Base-by-base conservation (phyloP, 176 grass and related monocot genomes). In the Musa acuminata region DNA sequence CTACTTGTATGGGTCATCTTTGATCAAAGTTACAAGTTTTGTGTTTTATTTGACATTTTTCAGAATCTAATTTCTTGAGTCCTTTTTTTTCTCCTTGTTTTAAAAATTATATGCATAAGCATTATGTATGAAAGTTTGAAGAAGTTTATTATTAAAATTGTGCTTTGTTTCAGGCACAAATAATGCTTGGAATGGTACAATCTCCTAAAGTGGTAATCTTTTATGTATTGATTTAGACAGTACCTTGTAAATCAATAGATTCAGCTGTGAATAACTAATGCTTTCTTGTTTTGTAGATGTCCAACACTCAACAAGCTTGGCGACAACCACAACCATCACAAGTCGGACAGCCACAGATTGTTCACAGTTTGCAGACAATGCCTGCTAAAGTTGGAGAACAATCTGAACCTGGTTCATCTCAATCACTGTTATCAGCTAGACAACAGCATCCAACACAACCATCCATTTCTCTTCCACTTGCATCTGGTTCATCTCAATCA, bases 171-270 rank as follows among this genome's bases (percentile, higher is more conserved):
- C 91, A 99, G 91, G 86, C 84, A 6, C 96, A 99, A 86, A 83
- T 99, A 60, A 86, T 95, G 85, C 96, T 99, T 55, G 96, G 96
- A 85, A 99, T 99, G 96, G 88, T 99, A 49, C 85, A 99, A 75
- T 80, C 86, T 50, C 91, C 91, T 71, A 87, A 95, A 91, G 53
- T 78, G 71, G 96, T 99, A 91, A 63, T 78, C 35, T 74, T 80
- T 62, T 53, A 64, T 48, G 2, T 21, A 51, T 6, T 68, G 69
- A 83, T 71, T 79, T 11, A 48, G 7, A 43, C 75, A 73, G 8
- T 67, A 48, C 63, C 22, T 64, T 2, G 7, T 72, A 49, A 21
- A 20, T 54, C 22, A 29, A n/a, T 64, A 27, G 53, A 9, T 69
- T 49, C 52, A 67, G 29, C 9, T 17, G 64, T 24, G 20, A 72